Percentiles rank a stretch among this genome's conserved stretches.
Evolutionary conservation across 2,329 filamentous ascomycete genomes (phyloP).

Genomic region (Apiospora rasikravindrae): DNA sequence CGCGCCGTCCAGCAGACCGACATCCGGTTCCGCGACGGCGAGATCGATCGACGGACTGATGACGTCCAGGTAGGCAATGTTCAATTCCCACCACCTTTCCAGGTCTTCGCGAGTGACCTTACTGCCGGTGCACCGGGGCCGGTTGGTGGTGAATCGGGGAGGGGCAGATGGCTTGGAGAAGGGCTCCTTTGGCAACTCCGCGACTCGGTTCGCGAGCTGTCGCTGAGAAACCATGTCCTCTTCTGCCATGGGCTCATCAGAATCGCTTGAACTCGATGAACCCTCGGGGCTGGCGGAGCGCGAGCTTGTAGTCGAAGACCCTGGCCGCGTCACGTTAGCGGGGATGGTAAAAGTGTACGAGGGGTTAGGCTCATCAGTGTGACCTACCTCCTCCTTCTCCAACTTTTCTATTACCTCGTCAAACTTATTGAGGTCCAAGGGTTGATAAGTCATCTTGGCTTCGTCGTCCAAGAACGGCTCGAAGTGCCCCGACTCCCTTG

Average conservation of each 20-base stretch:
- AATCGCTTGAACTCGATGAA: neutral
- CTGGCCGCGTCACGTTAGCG: neutral
- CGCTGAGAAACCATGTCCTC: neutral
- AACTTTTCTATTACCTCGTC: neutral
- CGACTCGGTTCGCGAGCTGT: neutral
- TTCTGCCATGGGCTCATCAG: too few species aligned
- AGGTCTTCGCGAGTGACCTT: neutral
- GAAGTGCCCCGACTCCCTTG: conserved; percentile 21
- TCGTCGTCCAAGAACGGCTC: conserved; percentile 24
- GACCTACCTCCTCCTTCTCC: neutral
- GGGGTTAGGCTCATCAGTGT: neutral
- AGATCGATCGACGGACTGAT: too few species aligned
- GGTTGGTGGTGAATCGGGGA: neutral
- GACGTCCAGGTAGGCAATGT: neutral
- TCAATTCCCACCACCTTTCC: neutral
- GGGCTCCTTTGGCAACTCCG: neutral
- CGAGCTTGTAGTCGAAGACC: neutral
- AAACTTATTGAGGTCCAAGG: neutral
- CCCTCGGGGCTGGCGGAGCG: neutral
- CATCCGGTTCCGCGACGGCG: neutral
- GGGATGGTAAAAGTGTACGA: neutral
- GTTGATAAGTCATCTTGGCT: neutral
- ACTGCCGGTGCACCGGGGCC: neutral
- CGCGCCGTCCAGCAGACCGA: neutral
- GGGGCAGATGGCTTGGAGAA: neutral